Evolutionary conservation across 352 stramenopile species (phyloP).

Genomic region (Plasmopara muralis): DNA sequence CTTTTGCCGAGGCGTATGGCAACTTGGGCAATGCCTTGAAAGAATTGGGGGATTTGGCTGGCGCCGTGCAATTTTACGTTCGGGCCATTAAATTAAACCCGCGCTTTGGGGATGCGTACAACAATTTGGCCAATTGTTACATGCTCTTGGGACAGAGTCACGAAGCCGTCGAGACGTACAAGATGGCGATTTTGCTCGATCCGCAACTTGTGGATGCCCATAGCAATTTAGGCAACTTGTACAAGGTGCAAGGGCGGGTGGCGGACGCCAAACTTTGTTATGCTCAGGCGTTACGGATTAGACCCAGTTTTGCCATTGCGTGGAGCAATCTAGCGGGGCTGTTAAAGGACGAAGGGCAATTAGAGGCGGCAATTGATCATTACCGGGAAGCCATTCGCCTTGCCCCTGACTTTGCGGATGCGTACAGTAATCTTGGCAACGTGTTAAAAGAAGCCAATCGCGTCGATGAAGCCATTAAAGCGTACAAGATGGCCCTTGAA

Average conservation of each 20-base stretch:
- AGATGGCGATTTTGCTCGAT: conserved; percentile 88
- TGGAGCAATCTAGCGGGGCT: conserved; percentile 90
- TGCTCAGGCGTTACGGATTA: conserved; percentile 83
- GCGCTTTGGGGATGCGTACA: conserved; percentile 88
- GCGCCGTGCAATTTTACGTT: conserved; percentile 90
- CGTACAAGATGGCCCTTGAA: conserved; percentile 77
- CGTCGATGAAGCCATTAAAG: conserved; percentile 68
- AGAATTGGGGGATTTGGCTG: conserved; percentile 86
- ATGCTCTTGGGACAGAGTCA: conserved; percentile 87
- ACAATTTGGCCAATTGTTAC: conserved; percentile 88
- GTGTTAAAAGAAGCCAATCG: conserved; percentile 72
- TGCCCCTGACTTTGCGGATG: conserved; percentile 80
- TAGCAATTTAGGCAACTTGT: conserved; percentile 91
- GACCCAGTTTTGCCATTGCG: conserved; percentile 87
- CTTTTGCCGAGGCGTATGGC: conserved; percentile 90
- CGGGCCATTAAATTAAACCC: conserved; percentile 91
- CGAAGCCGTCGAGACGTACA: conserved; percentile 91
- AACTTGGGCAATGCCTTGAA: conserved; percentile 95
- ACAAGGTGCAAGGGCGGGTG: conserved; percentile 81
- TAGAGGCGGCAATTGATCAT: conserved; percentile 76
- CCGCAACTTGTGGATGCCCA: conserved; percentile 89
- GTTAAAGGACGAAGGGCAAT: conserved; percentile 86
- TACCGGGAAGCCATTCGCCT: conserved; percentile 79
- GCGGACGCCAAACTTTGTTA: conserved; percentile 89
- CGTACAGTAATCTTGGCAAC: conserved; percentile 83